These are phyloP conservation scores for Fusarium sp. DNA, from an alignment of 2,329 filamentous ascomycete species.

Conservation along the genomic window DNA sequence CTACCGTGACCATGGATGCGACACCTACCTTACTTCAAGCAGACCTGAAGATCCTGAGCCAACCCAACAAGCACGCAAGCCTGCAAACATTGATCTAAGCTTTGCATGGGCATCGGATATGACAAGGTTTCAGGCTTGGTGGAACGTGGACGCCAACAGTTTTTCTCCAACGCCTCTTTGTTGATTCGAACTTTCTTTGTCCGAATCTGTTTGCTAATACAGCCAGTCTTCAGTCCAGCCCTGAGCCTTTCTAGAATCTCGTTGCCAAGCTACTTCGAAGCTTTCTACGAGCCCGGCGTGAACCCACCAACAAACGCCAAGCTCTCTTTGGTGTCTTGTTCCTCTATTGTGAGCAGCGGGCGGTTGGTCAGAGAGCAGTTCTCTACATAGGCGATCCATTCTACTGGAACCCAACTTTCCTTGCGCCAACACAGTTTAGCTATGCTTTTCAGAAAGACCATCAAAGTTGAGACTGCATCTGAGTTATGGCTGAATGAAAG, in stretches of 20 bases:
- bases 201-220: neutral
- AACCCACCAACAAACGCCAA: constrained; percentile 3
- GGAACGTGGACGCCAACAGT: constrained; percentile 9
- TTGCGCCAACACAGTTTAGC: neutral
- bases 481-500: neutral
- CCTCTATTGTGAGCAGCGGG: neutral
- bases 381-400: neutral
- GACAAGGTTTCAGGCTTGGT: constrained; percentile 4
- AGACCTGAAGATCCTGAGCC: neutral
- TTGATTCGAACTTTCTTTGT: constrained; percentile 5
- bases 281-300: neutral
- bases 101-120: constrained; percentile 8
- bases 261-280: constrained; percentile 9
- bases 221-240: neutral
- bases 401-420: neutral
- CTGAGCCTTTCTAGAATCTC: constrained; percentile 21
- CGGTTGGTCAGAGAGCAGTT: neutral
- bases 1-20: constrained; percentile 10
- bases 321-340: neutral
- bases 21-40: neutral
- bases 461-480: neutral
- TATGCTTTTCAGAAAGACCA: neutral
- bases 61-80: constrained; percentile 10
- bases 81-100: neutral
- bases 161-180: neutral